Evolutionary conservation across 2,329 filamentous ascomycete species (phyloP).

Genomic region (Bipolaris gigantea): DNA sequence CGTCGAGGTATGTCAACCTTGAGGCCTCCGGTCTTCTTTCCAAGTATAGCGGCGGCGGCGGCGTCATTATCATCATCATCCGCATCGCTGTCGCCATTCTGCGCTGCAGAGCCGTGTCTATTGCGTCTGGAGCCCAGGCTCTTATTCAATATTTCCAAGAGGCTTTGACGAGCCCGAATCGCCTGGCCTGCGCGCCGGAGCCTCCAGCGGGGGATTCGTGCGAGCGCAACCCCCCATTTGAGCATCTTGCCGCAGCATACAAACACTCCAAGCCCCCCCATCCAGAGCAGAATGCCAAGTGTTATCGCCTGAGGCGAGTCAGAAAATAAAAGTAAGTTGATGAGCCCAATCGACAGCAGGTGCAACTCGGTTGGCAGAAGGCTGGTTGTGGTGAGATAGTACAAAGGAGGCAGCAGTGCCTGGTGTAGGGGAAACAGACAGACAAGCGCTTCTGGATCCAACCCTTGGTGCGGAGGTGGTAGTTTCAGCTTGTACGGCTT

Average conservation of each 20-base stretch:
- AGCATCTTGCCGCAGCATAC: slow-evolving; percentile 73
- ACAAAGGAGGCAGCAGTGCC: slow-evolving; percentile 70
- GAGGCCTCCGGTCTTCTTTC: slow-evolving; percentile 33
- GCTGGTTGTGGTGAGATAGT: slow-evolving; percentile 85
- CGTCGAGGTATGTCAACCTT: slow-evolving; percentile 33
- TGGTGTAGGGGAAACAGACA: slow-evolving; percentile 83
- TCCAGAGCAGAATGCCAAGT: slow-evolving; percentile 50
- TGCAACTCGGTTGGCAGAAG: slow-evolving; percentile 85
- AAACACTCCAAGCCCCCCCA: slow-evolving; percentile 74
- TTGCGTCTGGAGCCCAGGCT: slow-evolving; percentile 34
- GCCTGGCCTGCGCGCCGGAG: slow-evolving; percentile 64
- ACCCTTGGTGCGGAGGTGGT: slow-evolving; percentile 31
- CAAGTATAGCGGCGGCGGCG: slow-evolving; percentile 25
- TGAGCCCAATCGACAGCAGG: slow-evolving; percentile 77
- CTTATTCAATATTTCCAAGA: slow-evolving; percentile 48
- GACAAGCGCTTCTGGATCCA: slow-evolving; percentile 62
- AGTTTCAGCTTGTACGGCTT: slow-evolving; percentile 42
- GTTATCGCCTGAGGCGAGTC: slow-evolving; percentile 59
- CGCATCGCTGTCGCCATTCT: slow-evolving; percentile 48
- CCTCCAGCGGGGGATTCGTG: slow-evolving; percentile 88
- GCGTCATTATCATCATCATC: slow-evolving; percentile 52
- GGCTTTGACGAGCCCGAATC: slow-evolving; percentile 48
- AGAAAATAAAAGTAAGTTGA: slow-evolving; percentile 78
- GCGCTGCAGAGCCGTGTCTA: slow-evolving; percentile 20
- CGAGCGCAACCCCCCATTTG: slow-evolving; percentile 80